Base-by-base conservation (phyloP, 306 rosid genomes). In the Cucumis cinereus region DNA sequence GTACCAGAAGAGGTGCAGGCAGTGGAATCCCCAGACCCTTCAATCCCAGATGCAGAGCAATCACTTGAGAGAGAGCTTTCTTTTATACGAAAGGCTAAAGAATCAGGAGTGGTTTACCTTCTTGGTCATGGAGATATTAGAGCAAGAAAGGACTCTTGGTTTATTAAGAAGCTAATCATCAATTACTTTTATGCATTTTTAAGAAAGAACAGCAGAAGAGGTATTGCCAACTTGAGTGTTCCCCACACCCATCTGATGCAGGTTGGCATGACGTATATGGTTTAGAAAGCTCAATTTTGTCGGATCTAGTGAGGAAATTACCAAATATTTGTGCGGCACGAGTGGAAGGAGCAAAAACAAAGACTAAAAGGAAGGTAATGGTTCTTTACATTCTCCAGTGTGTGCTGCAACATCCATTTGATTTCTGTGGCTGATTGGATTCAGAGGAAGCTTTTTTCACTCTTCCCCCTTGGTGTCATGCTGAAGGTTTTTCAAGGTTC, bases 201-300 rank as follows among this genome's bases (percentile, higher is more conserved):
- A 83, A 91, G 98, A 79, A 93, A 90, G 81, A 93, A 93, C 76
- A 88, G 98, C 87, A 77, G 98, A 79, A 86, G 97, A 80, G 98
- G 98, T 26, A 91, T 85, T 82, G 89, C 98, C 11, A 93, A 86
- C 77, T 82, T 91, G 83, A 93, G 96, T 35, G 98, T 93, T 53
- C 98, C 97, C 45, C 98, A 93, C 81, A 86, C 98, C 14, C 82
- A 93, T 82, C 87, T 93, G 79, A 90, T 93, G 88, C 98, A 93
- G 89, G 98, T 93, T 69, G 93, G 97, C 81, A 93, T 93, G 98
- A 90, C 96, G 63, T 93, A 93, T 83, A 93, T 93, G 98, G 98
- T 93, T 62, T 93, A 68, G 89, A 93, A 0, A 33, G 82, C 62
- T 16, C 82, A 77, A 68, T 79, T 81, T 87, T 81, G 82, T 73